Evolutionary conservation across 352 stramenopile genomes (phyloP), one percentile per base, ranked within the genome.

Genomic region (Globisporangium okanoganense): DNA sequence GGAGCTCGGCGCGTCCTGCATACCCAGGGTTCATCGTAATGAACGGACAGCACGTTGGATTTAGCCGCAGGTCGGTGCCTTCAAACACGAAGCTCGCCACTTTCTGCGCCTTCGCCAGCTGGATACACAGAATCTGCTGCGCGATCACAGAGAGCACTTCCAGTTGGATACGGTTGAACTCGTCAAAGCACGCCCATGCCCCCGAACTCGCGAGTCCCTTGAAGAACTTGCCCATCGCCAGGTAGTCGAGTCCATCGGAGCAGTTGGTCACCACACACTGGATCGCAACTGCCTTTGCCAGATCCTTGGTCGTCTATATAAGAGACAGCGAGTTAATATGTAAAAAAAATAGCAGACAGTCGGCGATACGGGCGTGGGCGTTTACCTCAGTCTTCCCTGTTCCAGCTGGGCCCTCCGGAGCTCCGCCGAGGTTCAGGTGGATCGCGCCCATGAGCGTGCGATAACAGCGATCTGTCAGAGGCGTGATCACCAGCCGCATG

Each of bases 211-310:
- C 91, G 16, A 97, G 82, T 9, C 91, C 91, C 62, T 97, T 97
- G 69, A 97, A 97, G 64, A 97, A 97, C 64, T 97, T 97, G 25
- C 83, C 91, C 88, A 97, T 97, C 20, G 91, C 91, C 24, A 94
- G 73, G 73, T 97, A 97, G 62, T 97, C 88, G 8, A 97, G 75
- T 20, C 85, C 85, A 44, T 86, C 79, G 0, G 87, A 97, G 67
- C 91, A 97, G 69, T 97, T 97, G 24, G 92, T 97, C 12, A 97
- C 91, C 8, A 97, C 91, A 61, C 93, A 97, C 58, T 97, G 92
- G 52, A 96, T 97, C 14, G 91, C 91, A 29, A 97, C 92, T 0
- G 91, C 92, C 61, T 97, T 97, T 29, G 79, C 85, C 1, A 97
- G 62, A 73, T 97, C 90, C 59, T 97, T 97, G 5, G 92, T 95